phyloP scores from a whole-genome alignment of 495 filamentous ascomycete genomes.

The Penicillium alfredii region DNA sequence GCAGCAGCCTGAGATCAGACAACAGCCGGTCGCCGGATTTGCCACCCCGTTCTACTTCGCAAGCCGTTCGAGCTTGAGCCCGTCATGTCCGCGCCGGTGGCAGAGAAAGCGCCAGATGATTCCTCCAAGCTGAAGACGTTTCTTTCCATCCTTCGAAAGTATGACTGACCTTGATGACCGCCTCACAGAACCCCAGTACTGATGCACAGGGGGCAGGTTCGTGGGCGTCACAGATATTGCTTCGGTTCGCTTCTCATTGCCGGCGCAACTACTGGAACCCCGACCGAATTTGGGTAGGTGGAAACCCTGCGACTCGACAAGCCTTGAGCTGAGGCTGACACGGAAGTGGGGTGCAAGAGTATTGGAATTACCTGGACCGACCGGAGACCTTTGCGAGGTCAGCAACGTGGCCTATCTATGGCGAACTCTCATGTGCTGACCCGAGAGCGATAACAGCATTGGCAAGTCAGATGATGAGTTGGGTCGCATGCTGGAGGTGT shows the following conservation, averaged over 20 bases:
- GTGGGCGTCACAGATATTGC: slow-evolving; percentile 94
- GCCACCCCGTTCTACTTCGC: too few species aligned
- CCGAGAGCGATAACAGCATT: slow-evolving; percentile 57
- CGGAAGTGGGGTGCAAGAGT: slow-evolving; percentile 65
- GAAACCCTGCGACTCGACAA: not conserved
- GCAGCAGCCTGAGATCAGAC: too few species aligned
- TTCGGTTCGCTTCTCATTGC: slow-evolving; percentile 89
- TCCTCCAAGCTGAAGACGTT: slow-evolving; percentile 80
- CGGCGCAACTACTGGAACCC: slow-evolving; percentile 90
- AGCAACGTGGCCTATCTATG: slow-evolving; percentile 21
- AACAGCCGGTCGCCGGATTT: too few species aligned
- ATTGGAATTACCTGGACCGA: slow-evolving; percentile 96
- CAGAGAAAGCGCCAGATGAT: slow-evolving; percentile 69
- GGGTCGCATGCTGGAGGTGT: slow-evolving; percentile 85
- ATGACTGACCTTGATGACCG: slow-evolving; percentile 23
- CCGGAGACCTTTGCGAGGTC: slow-evolving; percentile 88
- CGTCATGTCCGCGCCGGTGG: slow-evolving; percentile 30
- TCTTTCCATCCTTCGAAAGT: slow-evolving; percentile 76
- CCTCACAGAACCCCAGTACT: slow-evolving; percentile 9
- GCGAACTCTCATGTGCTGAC: slow-evolving; percentile 32
- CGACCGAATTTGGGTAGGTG: slow-evolving; percentile 77
- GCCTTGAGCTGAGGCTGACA: too few species aligned
- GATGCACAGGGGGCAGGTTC: slow-evolving; percentile 51
- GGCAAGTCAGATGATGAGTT: slow-evolving; percentile 87
- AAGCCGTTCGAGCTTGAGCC: too few species aligned